Evolutionary conservation across 1,139 yeast species (phyloP).

Genomic region (Geotrichum europaeum): DNA sequence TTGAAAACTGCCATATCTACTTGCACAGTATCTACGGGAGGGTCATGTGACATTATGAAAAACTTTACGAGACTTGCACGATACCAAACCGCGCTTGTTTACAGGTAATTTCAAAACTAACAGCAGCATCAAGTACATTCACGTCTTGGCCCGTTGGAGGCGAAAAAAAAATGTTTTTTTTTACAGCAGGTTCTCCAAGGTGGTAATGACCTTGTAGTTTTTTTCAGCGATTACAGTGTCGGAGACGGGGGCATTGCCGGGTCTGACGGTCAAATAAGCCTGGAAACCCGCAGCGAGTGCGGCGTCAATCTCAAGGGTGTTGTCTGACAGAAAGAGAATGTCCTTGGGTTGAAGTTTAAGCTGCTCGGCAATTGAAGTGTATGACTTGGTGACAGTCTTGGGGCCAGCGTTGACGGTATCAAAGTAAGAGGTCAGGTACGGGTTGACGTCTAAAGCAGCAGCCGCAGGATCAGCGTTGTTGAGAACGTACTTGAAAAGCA

Average conservation of each 20-base stretch:
- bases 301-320: constrained; percentile 46
- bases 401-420: constrained; percentile 83
- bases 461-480: constrained; percentile 26
- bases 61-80: too few relatives aligned
- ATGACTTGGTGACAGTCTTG: constrained; percentile 55
- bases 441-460: constrained; percentile 46
- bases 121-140: neutral
- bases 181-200: constrained; percentile 12
- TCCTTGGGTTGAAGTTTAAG: constrained; percentile 38
- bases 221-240: constrained; percentile 4
- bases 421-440: constrained; percentile 57
- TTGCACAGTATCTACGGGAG: too few relatives aligned
- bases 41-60: too few relatives aligned
- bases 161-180: neutral
- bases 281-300: constrained; percentile 62
- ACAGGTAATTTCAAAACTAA: too few relatives aligned
- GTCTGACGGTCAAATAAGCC: constrained; percentile 57
- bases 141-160: neutral
- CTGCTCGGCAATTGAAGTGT: constrained; percentile 48
- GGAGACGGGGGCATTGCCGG: constrained; percentile 62
- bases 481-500: constrained; percentile 62
- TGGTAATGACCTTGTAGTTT: constrained; percentile 13
- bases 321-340: constrained; percentile 69
- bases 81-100: too few relatives aligned
- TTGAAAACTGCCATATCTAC: too few relatives aligned